Conservation (phyloP, 2,329 filamentous ascomycete genomes). For the Myriangium duriaei region DNA sequence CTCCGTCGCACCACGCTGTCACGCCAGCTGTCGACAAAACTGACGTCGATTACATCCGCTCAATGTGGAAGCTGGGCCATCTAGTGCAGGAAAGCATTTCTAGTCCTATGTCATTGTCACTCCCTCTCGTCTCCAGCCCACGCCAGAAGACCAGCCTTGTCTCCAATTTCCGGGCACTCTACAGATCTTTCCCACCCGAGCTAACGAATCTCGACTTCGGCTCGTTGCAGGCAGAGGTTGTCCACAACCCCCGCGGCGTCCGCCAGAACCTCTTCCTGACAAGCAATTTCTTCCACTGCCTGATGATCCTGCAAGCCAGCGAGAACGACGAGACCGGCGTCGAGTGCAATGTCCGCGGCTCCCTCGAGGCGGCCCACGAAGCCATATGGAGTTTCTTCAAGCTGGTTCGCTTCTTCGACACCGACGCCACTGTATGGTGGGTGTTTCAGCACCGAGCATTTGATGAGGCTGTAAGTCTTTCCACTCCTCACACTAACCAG, state of each 20-base stretch:
- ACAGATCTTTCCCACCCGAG: slow-evolving; percentile 57
- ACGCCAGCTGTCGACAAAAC: slow-evolving; percentile 20
- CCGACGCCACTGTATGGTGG: slow-evolving; percentile 71
- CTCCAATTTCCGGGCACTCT: slow-evolving; percentile 56
- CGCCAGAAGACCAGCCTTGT: slow-evolving; percentile 59
- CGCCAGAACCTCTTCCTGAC: slow-evolving; percentile 66
- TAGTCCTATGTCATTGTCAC: slow-evolving; percentile 58
- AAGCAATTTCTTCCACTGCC: slow-evolving; percentile 72
- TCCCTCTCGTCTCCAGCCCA: slow-evolving; percentile 57
- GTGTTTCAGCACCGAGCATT: slow-evolving; percentile 73
- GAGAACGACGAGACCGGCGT: slow-evolving; percentile 46
- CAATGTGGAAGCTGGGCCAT: slow-evolving; percentile 68
- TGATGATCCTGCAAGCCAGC: slow-evolving; percentile 66
- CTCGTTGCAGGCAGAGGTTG: slow-evolving; percentile 44
- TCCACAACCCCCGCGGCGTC: slow-evolving; percentile 51
- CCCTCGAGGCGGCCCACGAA: slow-evolving; percentile 63
- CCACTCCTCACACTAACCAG: slow-evolving; percentile 17
- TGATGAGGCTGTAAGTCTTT: slow-evolving; percentile 54
- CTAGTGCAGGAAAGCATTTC: slow-evolving; percentile 67
- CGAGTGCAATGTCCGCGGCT: slow-evolving; percentile 49
- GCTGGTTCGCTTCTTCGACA: slow-evolving; percentile 54
- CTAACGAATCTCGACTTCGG: slow-evolving; percentile 57
- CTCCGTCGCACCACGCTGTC: slow-evolving; percentile 19
- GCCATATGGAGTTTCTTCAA: slow-evolving; percentile 65
- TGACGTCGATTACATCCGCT: slow-evolving; percentile 48